A percentile compares a stretch with the other conserved stretches of the same genome.
Conservation (phyloP, 495 filamentous ascomycete genomes). For the Aspergillus conjunctus region DNA sequence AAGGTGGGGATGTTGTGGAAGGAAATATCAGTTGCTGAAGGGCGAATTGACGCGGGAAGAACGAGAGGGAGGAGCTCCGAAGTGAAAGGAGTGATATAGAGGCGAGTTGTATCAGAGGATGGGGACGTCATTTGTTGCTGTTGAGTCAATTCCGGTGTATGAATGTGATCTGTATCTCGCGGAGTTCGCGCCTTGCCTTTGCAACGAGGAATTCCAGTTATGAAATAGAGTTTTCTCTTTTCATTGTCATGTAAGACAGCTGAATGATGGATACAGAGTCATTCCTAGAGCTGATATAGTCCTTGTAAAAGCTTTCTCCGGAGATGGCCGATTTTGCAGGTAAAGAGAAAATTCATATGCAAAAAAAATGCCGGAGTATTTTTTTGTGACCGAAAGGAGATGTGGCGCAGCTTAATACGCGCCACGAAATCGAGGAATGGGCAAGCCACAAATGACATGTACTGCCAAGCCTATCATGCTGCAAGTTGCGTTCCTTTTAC, state of each 20-base stretch:
- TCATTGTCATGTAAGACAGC: not conserved
- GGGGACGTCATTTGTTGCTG: constrained; percentile 32
- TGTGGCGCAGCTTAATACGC: constrained; percentile 23
- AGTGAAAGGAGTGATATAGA: constrained; percentile 87
- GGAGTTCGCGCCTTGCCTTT: not conserved
- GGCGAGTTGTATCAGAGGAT: constrained; percentile 51
- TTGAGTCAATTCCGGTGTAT: not conserved
- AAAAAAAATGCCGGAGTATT: constrained; percentile 9
- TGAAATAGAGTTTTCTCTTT: no score
- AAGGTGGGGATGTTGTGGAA: constrained; percentile 84
- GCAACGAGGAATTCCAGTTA: no score
- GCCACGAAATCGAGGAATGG: not conserved
- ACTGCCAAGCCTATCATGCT: constrained; percentile 10
- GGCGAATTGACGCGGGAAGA: constrained; percentile 65
- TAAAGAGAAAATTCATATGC: not conserved
- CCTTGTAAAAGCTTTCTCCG: not conserved
- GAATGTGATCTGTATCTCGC: not conserved
- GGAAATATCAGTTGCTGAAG: constrained; percentile 73
- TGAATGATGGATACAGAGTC: not conserved
- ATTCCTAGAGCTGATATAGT: not conserved
- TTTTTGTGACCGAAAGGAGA: constrained; percentile 10
- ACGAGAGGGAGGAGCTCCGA: constrained; percentile 67
- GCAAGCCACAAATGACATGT: constrained; percentile 21
- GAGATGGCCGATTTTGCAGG: not conserved
- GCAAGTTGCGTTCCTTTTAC: constrained; percentile 7